phyloP scores from a whole-genome alignment of 2,329 filamentous ascomycete species.

The Paracorniculantispora psalliotae region DNA sequence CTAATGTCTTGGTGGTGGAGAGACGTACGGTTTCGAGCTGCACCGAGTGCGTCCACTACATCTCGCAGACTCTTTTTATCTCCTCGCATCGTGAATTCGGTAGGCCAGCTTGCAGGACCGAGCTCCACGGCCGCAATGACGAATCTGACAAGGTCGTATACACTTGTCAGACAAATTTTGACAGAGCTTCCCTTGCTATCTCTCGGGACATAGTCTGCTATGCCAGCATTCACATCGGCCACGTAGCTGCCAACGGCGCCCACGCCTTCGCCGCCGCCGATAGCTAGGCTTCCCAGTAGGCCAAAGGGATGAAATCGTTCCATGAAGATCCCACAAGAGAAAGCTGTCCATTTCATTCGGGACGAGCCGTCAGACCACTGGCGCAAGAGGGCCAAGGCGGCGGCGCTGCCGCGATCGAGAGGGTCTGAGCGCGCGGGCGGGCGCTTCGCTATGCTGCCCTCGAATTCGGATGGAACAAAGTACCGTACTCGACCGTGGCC shows the following conservation, averaged over 20 bases:
- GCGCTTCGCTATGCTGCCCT: conserved; percentile 56
- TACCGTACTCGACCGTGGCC: conserved; percentile 57
- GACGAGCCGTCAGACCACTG: conserved; percentile 43
- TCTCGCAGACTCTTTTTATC: conserved; percentile 57
- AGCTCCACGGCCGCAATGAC: conserved; percentile 65
- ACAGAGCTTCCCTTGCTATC: conserved; percentile 44
- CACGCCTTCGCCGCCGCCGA: conserved; percentile 54
- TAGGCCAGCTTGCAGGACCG: conserved; percentile 56
- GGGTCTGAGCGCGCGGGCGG: conserved; percentile 44
- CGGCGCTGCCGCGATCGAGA: conserved; percentile 54
- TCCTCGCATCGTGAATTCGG: conserved; percentile 65
- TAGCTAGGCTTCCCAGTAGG: conserved; percentile 38
- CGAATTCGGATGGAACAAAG: conserved; percentile 73
- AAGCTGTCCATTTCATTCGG: conserved; percentile 61
- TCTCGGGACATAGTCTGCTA: conserved; percentile 56
- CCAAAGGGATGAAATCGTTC: conserved; percentile 68
- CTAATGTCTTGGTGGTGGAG: no score
- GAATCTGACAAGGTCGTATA: conserved; percentile 65
- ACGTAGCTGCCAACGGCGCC: conserved; percentile 60
- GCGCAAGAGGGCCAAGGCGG: conserved; percentile 52
- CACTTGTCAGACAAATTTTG: conserved; percentile 63
- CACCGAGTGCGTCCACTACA: conserved; percentile 47
- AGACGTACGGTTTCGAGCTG: conserved; percentile 46
- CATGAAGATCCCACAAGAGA: conserved; percentile 72
- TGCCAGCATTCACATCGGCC: conserved; percentile 53